Evolutionary conservation across 371 early-diverging fungal genomes (phyloP).

Genomic region (Apophysomyces variabilis): DNA sequence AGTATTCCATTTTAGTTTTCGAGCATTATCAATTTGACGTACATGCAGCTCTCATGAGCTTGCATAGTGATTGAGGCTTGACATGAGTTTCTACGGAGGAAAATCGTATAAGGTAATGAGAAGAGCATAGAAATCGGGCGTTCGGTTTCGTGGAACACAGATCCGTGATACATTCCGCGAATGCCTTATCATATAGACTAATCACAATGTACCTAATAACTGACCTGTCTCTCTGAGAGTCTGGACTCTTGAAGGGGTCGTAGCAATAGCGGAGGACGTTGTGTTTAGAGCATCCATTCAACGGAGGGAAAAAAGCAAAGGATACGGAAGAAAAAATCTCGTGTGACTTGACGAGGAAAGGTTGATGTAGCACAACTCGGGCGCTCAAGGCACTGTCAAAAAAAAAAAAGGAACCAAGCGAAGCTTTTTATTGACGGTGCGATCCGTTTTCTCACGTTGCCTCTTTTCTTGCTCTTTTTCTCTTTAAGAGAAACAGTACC

Average conservation of each 20-base stretch:
- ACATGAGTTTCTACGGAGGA: neutral
- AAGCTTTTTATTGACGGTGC: constrained; percentile 4
- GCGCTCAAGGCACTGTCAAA: constrained; percentile 4
- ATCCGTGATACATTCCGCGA: constrained; percentile 8
- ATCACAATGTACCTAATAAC: neutral
- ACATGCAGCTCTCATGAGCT: neutral
- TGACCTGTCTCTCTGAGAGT: neutral
- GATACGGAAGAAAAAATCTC: neutral
- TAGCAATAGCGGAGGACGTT: neutral
- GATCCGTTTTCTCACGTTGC: neutral
- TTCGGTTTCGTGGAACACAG: constrained; percentile 12
- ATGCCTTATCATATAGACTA: neutral
- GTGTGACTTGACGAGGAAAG: neutral
- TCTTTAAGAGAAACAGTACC: neutral
- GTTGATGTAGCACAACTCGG: constrained; percentile 4
- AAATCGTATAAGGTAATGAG: constrained; percentile 2
- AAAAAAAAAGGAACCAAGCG: neutral
- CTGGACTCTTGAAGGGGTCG: neutral
- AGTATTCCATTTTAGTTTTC: too few relatives aligned
- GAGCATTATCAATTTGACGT: too few relatives aligned
- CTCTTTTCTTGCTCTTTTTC: constrained; percentile 4
- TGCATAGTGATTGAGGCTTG: neutral
- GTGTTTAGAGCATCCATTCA: neutral
- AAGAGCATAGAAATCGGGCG: constrained; percentile 6
- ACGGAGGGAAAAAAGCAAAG: neutral